Evolutionary conservation across 2,329 filamentous ascomycete species (phyloP).

Genomic region (Ploettnerulaceae sp.): DNA sequence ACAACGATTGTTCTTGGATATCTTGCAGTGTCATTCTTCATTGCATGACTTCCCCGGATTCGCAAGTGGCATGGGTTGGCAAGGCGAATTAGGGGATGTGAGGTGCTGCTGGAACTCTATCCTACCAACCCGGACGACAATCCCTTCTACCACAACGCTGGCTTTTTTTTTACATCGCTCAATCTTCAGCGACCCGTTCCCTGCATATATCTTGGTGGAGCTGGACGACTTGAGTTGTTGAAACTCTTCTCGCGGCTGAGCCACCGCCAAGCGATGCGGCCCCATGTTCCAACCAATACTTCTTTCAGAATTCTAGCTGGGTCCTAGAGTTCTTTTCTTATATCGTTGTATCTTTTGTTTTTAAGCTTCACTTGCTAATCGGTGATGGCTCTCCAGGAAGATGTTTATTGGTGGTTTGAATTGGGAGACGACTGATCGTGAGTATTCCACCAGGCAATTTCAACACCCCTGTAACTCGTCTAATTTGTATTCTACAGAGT

Average conservation of each 20-base stretch:
- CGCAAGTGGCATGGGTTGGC: constrained; percentile 7
- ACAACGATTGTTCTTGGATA: constrained; percentile 39
- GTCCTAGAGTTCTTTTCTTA: constrained; percentile 4
- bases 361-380: constrained; percentile 24
- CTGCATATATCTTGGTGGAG: not conserved
- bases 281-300: not conserved
- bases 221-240: not conserved
- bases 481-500: constrained; percentile 56
- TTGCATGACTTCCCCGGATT: constrained; percentile 29
- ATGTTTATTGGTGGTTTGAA: constrained; percentile 99
- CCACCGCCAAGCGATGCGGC: not conserved
- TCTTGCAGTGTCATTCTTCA: constrained; percentile 35
- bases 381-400: constrained; percentile 59
- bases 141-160: not conserved
- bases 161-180: not conserved
- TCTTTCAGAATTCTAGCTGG: not conserved
- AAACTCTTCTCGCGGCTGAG: not conserved
- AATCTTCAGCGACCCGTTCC: not conserved
- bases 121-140: not conserved
- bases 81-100: constrained; percentile 3
- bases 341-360: constrained; percentile 11
- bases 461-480: not conserved
- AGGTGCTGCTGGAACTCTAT: not conserved
- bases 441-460: constrained; percentile 36
- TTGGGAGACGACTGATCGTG: constrained; percentile 98